Evolutionary conservation across 2,329 filamentous ascomycete species (phyloP).

Genomic region (Karstenula rhodostoma): DNA sequence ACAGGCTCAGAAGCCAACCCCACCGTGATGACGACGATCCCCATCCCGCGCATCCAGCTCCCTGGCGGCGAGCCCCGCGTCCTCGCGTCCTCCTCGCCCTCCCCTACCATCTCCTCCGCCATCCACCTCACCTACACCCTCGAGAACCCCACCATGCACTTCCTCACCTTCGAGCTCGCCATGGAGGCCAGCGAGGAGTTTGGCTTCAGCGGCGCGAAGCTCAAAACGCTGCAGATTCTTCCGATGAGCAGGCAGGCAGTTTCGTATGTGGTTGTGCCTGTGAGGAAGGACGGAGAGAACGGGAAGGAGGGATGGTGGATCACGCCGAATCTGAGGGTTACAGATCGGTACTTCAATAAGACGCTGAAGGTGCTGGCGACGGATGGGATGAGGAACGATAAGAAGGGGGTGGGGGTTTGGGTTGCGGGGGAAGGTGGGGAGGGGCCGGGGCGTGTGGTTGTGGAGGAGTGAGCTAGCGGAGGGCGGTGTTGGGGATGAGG

Average conservation of each 20-base stretch:
- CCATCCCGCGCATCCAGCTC: constrained; percentile 80
- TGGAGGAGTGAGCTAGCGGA: neutral
- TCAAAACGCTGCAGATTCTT: constrained; percentile 79
- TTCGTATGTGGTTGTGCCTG: constrained; percentile 77
- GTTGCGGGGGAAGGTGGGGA: constrained; percentile 34
- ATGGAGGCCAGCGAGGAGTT: constrained; percentile 96
- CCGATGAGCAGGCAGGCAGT: constrained; percentile 79
- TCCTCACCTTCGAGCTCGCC: constrained; percentile 87
- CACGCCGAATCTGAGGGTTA: constrained; percentile 75
- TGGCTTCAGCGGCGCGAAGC: constrained; percentile 89
- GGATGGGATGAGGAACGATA: constrained; percentile 68
- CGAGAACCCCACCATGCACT: constrained; percentile 94
- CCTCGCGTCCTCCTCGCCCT: constrained; percentile 61
- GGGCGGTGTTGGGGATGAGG: too few species aligned
- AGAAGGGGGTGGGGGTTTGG: constrained; percentile 58
- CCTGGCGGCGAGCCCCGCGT: constrained; percentile 88
- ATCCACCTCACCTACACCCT: constrained; percentile 70
- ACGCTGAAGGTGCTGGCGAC: constrained; percentile 81
- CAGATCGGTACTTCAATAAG: constrained; percentile 94
- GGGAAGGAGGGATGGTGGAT: constrained; percentile 69
- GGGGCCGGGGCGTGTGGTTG: neutral
- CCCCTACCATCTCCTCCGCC: constrained; percentile 32
- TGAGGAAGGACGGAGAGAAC: constrained; percentile 38
- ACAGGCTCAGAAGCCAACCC: constrained; percentile 57
- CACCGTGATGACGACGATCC: constrained; percentile 64